Evolutionary conservation across 208 protist species (phyloP).

Genomic region (Herpetomonas muscarum): DNA sequence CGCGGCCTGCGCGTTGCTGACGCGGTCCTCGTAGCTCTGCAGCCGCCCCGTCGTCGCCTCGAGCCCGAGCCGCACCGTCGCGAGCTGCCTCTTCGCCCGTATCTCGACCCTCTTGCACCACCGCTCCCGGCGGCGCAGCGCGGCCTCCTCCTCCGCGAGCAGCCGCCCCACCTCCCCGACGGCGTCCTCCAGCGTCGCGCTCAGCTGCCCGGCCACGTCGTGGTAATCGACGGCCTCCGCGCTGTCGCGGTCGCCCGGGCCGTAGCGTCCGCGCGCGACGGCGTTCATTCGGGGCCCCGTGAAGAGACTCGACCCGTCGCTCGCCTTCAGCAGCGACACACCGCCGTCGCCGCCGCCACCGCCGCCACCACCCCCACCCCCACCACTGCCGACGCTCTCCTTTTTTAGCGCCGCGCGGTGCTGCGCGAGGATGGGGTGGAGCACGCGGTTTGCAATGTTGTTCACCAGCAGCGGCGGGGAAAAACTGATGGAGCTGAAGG

Average conservation of each 20-base stretch:
- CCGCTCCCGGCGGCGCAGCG: slow-evolving; percentile 49
- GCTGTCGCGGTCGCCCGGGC: not conserved
- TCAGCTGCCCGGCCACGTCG: slow-evolving; percentile 33
- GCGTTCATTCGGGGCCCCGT: slow-evolving; percentile 14
- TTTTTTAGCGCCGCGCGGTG: slow-evolving; percentile 17
- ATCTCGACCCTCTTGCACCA: slow-evolving; percentile 70
- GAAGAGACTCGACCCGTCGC: slow-evolving; percentile 36
- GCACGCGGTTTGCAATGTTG: slow-evolving; percentile 54
- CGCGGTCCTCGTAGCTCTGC: slow-evolving; percentile 75
- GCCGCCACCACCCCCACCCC: slow-evolving; percentile 2
- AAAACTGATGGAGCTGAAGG: slow-evolving; percentile 65
- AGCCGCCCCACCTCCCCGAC: slow-evolving; percentile 44
- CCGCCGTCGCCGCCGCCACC: slow-evolving; percentile 2
- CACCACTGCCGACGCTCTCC: slow-evolving; percentile 1
- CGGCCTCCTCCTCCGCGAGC: slow-evolving; percentile 39
- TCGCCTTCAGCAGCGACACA: slow-evolving; percentile 19
- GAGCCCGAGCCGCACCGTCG: slow-evolving; percentile 70
- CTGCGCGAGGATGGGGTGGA: slow-evolving; percentile 39
- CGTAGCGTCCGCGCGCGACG: not conserved
- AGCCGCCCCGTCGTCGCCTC: slow-evolving; percentile 67
- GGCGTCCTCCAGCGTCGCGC: slow-evolving; percentile 44
- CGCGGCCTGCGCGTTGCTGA: slow-evolving; percentile 76
- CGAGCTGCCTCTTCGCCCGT: slow-evolving; percentile 62
- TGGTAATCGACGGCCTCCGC: slow-evolving; percentile 24
- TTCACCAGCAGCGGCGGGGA: slow-evolving; percentile 71